Evolutionary conservation across 2,329 filamentous ascomycete genomes (phyloP), one percentile per base, ranked within the genome.

Genomic region (Graphiopsis chlorocephala): DNA sequence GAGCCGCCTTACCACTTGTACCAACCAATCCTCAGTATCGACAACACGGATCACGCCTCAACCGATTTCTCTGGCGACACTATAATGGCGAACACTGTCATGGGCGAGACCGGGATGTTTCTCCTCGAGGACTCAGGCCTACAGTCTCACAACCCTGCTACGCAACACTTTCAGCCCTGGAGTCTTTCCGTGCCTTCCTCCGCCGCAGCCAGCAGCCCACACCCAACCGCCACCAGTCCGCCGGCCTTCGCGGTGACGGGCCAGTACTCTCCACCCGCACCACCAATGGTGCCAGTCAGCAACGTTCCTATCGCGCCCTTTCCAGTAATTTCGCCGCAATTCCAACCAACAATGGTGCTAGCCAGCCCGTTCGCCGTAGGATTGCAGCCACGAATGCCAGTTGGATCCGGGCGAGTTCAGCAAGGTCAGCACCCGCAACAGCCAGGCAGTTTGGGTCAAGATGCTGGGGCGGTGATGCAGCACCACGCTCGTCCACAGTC

Each of bases 71-170:
- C 69, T 31, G 67, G 65, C 23, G 78, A 81, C 53, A 73, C 76
- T 0, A 77, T 82, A 17, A 83, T 82, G 81, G 77, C 78, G 11
- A 78, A 78, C 42, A 73, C 75, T 0, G 78, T 82, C 15, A 83
- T 82, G 81, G 78, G 79, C 17, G 77, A 78, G 58, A 80, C 78
- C 2, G 79, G 80, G 5, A 82, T 82, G 80, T 72, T 80, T 45
- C 72, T 82, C 0, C 75, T 82, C 29, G 81, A 83, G 68, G 81
- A 82, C 64, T 72, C 76, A 15, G 79, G 79, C 8, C 69, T 82
- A 33, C 80, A 82, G 47, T 68, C 70, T 11, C 68, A 68, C 53
- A 65, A 65, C 8, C 68, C 67, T 12, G 42, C 53, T 20, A 20
- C 60, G 2, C 62, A 64, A 20, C 63, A 33, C 45, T 65, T 61